Base-by-base conservation (phyloP, 176 grass and related monocot species). In the Triticum monococcum region DNA sequence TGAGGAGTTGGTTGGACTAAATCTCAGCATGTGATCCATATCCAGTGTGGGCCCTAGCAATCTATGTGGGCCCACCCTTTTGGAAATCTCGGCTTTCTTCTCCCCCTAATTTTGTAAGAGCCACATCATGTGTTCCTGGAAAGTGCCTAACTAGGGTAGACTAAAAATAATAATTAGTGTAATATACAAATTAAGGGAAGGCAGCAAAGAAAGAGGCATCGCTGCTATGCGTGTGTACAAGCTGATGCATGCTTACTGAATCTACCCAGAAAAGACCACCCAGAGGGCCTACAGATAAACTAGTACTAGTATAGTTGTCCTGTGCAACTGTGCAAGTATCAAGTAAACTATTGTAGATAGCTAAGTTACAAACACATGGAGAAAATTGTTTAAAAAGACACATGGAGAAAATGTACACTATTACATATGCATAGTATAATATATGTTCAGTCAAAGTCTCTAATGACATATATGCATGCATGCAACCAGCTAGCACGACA, bases 21-120 rank as follows among this genome's bases (percentile, higher is more conserved):
- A 80, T 66, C 41, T 37, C 3, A 80, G 82, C 87, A 84, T 75
- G 88, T 68, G 88, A 81, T 56, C 18, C 72, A 35, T 28, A 81
- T 89, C 56, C 38, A 17, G 54, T 31, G 81, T 72, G 81, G 87
- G 18, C 67, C 75, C 75, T 65, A 12, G 17, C 37, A 17, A 89
- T 84, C 79, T 59, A 43, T 87, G 71, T 33, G 61, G 61, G 3
- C 16, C 79, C 73, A 83, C 25, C 25, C 28, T 41, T 66, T 66
- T 67, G n/a, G 33, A 81, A 59, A 68, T 60, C 24, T 45, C 17
- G 38, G 45, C 12, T 26, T 72, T 63, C 7, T 18, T 70, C 50
- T 78, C 74, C 16, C 41, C 56, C 68, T 56, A 52, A 80, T 72
- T 71, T 79, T 54, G 54, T 54, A 89, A 79, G 54, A 31, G 31